These are phyloP conservation scores for Pyrenula massariospora DNA, from an alignment of 495 filamentous ascomycete genomes.

Conservation along the genomic window DNA sequence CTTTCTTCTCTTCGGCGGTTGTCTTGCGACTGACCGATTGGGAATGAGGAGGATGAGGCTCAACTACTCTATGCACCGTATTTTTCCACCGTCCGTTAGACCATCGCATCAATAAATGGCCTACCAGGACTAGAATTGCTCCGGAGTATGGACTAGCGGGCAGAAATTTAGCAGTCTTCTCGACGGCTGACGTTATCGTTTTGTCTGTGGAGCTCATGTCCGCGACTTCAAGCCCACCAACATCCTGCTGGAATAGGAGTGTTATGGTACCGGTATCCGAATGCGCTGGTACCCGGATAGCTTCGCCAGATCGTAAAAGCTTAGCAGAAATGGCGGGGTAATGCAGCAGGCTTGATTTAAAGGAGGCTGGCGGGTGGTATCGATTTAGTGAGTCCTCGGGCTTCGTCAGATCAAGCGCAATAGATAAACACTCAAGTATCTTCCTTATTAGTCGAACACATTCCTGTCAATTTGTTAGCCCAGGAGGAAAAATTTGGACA, in stretches of 20 bases:
- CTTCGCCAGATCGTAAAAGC: slow-evolving; percentile 9
- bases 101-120: too few species aligned
- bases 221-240: slow-evolving; percentile 33
- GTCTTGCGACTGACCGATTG: neutral
- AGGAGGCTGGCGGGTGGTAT: slow-evolving; percentile 35
- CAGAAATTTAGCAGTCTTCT: too few species aligned
- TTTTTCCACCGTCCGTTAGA: too few species aligned
- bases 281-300: slow-evolving; percentile 26
- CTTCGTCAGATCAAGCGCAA: slow-evolving; percentile 31
- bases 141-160: too few species aligned
- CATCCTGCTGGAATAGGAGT: slow-evolving; percentile 34
- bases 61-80: neutral
- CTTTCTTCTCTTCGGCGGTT: too few species aligned
- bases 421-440: slow-evolving; percentile 29
- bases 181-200: too few species aligned
- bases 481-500: neutral
- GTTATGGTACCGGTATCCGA: slow-evolving; percentile 36
- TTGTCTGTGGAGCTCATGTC: too few species aligned
- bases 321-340: slow-evolving; percentile 20
- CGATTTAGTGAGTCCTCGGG: slow-evolving; percentile 30
- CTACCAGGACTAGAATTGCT: too few species aligned
- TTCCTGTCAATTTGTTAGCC: neutral
- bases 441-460: slow-evolving; percentile 27
- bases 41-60: too few species aligned
- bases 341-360: slow-evolving; percentile 30